Base-by-base conservation (phyloP, 495 filamentous ascomycete genomes). In the Aspergillus conjunctus region DNA sequence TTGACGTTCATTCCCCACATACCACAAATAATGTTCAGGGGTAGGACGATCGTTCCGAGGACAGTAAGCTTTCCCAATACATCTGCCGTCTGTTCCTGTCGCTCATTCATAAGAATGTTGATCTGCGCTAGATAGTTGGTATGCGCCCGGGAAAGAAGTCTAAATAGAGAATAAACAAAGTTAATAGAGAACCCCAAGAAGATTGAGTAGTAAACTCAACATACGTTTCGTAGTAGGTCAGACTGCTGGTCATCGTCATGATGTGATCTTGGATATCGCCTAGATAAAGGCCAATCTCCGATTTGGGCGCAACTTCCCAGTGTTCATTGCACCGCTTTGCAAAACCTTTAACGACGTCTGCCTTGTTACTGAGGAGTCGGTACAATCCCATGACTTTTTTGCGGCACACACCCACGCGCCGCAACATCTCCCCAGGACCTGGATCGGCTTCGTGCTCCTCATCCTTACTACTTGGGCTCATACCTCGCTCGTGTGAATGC, bases 1-100 rank as follows among this genome's bases (percentile, higher is more conserved):
- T 90, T 88, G 8, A 96, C 91, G 78, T 98, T 98, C 94, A 98
- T 98, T 34, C 94, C 94, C 90, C 94, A 98, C 72, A 98, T 88
- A 65, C 94, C 95, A 26, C 94, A 97, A 63, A 98, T 91, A 74
- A 98, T 93, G 69, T 98, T 98, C 87, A 98, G 93, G 18, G 94
- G 94, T 57, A 98, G 82, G 6, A 98, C 92, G 63, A 98, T 98
- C 9, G 94, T 98, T 64, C 93, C 94, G 3, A 98, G 79, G 2
- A 97, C 95, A 4, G 94, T 98, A 46, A 98, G 83, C 74, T 95
- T 97, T 49, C 93, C 92, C 17, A 98, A 81, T 1, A 97, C 91
- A 72, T 96, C 92, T 31, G 91, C 89, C 11, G 94, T 98, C 77
- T 96, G 89, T 69, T 98, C 94, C 72, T 95, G 91, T 41, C 94